A percentile compares a stretch with the other conserved stretches of the same genome.
phyloP scores from a whole-genome alignment of 495 filamentous ascomycete species.

The Lichina pygmaea region DNA sequence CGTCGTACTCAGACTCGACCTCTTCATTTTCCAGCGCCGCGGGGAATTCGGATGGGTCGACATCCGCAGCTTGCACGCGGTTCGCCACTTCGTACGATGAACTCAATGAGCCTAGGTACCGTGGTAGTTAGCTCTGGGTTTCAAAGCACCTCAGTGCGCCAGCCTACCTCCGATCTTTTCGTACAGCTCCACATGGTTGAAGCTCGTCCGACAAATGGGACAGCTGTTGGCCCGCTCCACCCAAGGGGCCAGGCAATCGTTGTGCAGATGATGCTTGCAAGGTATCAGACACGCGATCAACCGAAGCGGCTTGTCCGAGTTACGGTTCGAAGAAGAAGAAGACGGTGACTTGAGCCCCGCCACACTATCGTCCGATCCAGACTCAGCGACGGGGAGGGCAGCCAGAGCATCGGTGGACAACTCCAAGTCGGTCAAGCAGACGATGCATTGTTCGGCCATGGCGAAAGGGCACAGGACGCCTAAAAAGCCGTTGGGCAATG shows the following conservation, averaged over 20 bases:
- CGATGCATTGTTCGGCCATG: conserved; percentile 88
- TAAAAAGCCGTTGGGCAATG: too few relatives aligned
- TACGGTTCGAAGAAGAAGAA: too few relatives aligned
- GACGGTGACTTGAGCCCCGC: too few relatives aligned
- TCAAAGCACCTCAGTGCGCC: neutral
- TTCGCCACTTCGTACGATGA: conserved; percentile 72
- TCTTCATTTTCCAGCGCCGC: neutral
- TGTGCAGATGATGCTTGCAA: conserved; percentile 74
- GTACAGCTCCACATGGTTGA: conserved; percentile 69
- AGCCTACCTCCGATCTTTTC: conserved; percentile 46
- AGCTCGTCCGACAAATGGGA: conserved; percentile 77
- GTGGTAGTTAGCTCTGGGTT: neutral
- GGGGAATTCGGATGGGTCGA: conserved; percentile 31
- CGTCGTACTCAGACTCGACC: neutral
- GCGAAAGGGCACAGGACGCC: neutral
- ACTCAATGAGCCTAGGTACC: conserved; percentile 31
- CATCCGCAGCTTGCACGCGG: conserved; percentile 67
- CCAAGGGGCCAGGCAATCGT: conserved; percentile 80
- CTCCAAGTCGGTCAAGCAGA: conserved; percentile 79
- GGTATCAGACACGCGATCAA: conserved; percentile 36
- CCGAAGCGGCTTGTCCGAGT: neutral
- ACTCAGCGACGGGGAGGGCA: too few relatives aligned
- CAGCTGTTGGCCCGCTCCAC: conserved; percentile 91
- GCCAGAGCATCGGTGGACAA: conserved; percentile 15
- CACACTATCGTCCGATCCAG: too few relatives aligned